These are phyloP conservation scores for Ajuga chamaepitys DNA, from an alignment of 257 asterid species.

Conservation along the genomic window DNA sequence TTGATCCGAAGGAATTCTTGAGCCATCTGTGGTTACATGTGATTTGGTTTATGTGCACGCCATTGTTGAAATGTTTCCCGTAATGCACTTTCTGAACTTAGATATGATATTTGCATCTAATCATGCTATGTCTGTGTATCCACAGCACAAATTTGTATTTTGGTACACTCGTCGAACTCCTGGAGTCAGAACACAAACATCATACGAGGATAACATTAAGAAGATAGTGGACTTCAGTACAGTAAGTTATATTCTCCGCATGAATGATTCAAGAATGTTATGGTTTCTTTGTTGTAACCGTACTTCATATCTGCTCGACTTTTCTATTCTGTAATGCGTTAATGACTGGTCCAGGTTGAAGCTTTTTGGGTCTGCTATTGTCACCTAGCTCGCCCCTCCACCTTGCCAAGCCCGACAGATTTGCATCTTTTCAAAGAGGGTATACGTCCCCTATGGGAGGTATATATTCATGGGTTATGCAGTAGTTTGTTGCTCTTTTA, in stretches of 20 bases:
- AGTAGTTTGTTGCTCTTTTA: not conserved
- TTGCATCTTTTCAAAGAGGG: conserved; percentile 97
- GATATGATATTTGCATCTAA: conserved; percentile 9
- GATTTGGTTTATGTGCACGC: not conserved
- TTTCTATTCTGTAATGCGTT: not conserved
- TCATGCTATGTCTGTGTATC: conserved; percentile 6
- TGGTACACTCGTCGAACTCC: conserved; percentile 99
- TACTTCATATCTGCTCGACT: not conserved
- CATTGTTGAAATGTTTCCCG: conserved; percentile 3
- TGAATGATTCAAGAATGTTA: not conserved
- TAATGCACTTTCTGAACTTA: not conserved
- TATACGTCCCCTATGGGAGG: conserved; percentile 99
- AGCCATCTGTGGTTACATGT: not conserved
- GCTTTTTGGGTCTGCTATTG: conserved; percentile 95
- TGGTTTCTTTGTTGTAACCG: not conserved
- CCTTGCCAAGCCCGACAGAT: conserved; percentile 92
- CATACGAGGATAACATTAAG: conserved; percentile 93
- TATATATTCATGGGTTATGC: conserved; percentile 20
- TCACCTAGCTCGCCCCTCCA: conserved; percentile 79
- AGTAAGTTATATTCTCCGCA: conserved; percentile 34
- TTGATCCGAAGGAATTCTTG: not conserved
- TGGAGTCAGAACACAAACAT: conserved; percentile 79
- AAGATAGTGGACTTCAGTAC: conserved; percentile 88
- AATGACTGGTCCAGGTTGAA: conserved; percentile 55
- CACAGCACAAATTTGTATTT: conserved; percentile 73